Conservation (phyloP, 2,329 filamentous ascomycete species). For the Arachnopeziza araneosa region DNA sequence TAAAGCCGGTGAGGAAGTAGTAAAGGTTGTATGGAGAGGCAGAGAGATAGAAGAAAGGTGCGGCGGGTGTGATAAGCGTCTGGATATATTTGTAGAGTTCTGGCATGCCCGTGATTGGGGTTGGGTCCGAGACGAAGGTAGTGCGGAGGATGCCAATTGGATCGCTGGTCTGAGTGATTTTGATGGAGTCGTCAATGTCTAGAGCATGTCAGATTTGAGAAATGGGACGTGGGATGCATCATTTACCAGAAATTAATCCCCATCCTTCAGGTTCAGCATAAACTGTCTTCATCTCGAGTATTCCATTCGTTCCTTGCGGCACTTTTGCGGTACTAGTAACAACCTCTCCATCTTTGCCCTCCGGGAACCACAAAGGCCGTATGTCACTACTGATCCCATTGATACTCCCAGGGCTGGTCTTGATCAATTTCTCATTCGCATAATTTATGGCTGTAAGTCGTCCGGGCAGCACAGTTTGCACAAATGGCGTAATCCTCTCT, state of each 20-base stretch:
- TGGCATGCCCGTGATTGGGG: slow-evolving; percentile 74
- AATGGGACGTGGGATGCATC: not conserved
- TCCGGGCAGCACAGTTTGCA: slow-evolving; percentile 69
- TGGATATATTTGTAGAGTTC: slow-evolving; percentile 69
- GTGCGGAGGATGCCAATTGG: slow-evolving; percentile 74
- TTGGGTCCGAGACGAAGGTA: slow-evolving; percentile 74
- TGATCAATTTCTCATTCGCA: slow-evolving; percentile 37
- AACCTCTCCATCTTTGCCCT: slow-evolving; percentile 41
- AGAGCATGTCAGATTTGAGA: not conserved
- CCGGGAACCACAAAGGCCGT: slow-evolving; percentile 41
- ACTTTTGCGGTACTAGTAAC: slow-evolving; percentile 44
- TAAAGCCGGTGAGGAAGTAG: slow-evolving; percentile 73
- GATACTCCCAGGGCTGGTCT: slow-evolving; percentile 63
- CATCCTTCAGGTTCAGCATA: slow-evolving; percentile 76
- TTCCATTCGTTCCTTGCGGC: slow-evolving; percentile 46
- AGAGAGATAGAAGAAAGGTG: slow-evolving; percentile 88
- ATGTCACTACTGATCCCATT: slow-evolving; percentile 68
- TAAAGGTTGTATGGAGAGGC: slow-evolving; percentile 95
- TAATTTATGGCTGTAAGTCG: slow-evolving; percentile 62
- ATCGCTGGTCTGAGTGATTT: slow-evolving; percentile 76
- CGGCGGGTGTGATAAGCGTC: slow-evolving; percentile 44
- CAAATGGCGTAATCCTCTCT: slow-evolving; percentile 67
- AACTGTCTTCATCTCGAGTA: slow-evolving; percentile 61
- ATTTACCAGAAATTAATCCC: slow-evolving; percentile 68
- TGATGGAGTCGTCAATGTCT: slow-evolving; percentile 96